Evolutionary conservation across 768 basidiomycete species (phyloP).

Genomic region (Lactifluus subvellereus): DNA sequence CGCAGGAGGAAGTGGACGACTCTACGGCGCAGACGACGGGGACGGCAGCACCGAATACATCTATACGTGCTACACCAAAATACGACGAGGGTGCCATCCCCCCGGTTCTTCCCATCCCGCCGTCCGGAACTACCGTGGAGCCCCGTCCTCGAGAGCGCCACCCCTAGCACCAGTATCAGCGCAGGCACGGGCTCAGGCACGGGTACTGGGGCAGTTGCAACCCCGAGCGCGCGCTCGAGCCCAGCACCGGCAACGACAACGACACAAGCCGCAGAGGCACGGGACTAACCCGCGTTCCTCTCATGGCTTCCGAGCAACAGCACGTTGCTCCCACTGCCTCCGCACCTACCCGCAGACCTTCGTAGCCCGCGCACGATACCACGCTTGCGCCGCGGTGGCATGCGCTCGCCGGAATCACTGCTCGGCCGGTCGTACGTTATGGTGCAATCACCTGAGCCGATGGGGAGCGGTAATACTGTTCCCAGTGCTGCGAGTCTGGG

Average conservation of each 20-base stretch:
- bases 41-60: neutral
- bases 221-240: conserved; percentile 1
- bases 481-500: neutral
- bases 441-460: conserved; percentile 7
- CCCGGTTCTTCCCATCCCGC: conserved; percentile 19
- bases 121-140: conserved; percentile 22
- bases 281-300: conserved; percentile 11
- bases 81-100: conserved; percentile 14
- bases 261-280: neutral
- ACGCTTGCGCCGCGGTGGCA: conserved; percentile 59
- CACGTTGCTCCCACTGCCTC: conserved; percentile 7
- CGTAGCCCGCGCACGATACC: conserved; percentile 33
- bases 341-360: conserved; percentile 7
- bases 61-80: conserved; percentile 10
- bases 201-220: neutral
- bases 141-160: neutral
- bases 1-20: conserved; percentile 18
- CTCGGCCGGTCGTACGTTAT: conserved; percentile 34
- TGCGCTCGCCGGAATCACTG: conserved; percentile 59
- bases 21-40: conserved; percentile 1
- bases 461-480: neutral
- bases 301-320: conserved; percentile 12
- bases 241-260: neutral
- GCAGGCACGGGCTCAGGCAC: neutral
- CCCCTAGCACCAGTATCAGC: neutral